A percentile compares a stretch with the other conserved stretches of the same genome.
Conservation (phyloP, 2,329 filamentous ascomycete species). For the Huntiella bhutanensis region DNA sequence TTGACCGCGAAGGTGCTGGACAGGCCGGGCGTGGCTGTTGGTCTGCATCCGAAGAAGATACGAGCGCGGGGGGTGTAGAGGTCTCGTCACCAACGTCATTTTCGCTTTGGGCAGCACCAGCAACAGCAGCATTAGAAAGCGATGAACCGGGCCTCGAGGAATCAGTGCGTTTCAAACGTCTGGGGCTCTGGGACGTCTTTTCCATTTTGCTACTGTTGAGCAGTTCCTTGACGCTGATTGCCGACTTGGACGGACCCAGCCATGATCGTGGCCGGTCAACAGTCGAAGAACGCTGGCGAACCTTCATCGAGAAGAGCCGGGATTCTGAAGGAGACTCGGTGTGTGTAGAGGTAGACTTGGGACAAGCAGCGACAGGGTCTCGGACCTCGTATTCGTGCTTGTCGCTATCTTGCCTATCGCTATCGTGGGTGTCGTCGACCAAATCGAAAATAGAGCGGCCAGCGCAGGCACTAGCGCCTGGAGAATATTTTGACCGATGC, state of each 20-base stretch:
- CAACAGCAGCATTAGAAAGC: neutral
- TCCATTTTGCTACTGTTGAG: conserved; percentile 9
- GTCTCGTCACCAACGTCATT: neutral
- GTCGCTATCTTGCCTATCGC: neutral
- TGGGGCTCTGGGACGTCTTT: conserved; percentile 1
- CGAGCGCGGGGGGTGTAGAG: neutral
- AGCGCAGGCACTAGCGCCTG: neutral
- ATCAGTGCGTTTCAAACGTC: conserved; percentile 1
- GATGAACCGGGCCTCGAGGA: neutral
- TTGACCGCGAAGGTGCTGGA: conserved; percentile 1
- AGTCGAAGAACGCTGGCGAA: conserved; percentile 26
- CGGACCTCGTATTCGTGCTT: neutral
- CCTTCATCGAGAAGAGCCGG: conserved; percentile 14
- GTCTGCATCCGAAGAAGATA: neutral
- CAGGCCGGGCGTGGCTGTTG: neutral
- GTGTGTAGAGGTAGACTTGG: conserved; percentile 1
- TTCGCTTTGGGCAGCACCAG: neutral
- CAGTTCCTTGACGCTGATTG: conserved; percentile 19
- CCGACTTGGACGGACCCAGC: conserved; percentile 28
- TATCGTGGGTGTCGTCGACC: neutral
- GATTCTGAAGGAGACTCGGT: conserved; percentile 4
- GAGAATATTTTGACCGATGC: no score
- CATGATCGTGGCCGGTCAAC: conserved; percentile 33
- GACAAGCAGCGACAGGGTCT: conserved; percentile 2
- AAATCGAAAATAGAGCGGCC: no score